phyloP scores from a whole-genome alignment of 2,329 filamentous ascomycete species.

The Arachnomyces sp. region DNA sequence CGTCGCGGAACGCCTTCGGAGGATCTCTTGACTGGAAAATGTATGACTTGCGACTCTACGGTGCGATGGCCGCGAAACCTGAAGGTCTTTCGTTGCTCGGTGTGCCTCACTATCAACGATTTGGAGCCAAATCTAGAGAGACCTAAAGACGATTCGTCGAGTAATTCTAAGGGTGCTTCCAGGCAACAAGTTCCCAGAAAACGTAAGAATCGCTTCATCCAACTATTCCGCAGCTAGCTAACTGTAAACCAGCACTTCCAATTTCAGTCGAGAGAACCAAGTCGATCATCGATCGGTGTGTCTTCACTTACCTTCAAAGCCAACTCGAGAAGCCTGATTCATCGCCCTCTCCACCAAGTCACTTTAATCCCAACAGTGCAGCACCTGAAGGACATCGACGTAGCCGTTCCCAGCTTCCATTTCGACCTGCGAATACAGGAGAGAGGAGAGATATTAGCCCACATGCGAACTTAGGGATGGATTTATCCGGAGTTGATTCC shows the following conservation, averaged over 20 bases:
- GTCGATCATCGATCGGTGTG: constrained; percentile 49
- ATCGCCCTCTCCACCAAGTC: constrained; percentile 10
- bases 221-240: constrained; percentile 7
- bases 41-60: constrained; percentile 77
- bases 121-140: constrained; percentile 43
- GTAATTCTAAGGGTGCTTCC: constrained; percentile 7
- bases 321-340: constrained; percentile 24
- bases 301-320: constrained; percentile 44
- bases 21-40: constrained; percentile 63
- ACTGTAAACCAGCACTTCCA: constrained; percentile 27
- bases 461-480: neutral
- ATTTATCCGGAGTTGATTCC: neutral
- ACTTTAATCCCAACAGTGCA: constrained; percentile 15
- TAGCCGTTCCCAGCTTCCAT: constrained; percentile 6
- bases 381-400: constrained; percentile 10
- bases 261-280: constrained; percentile 57
- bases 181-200: constrained; percentile 14
- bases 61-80: constrained; percentile 71
- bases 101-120: constrained; percentile 80
- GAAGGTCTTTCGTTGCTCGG: constrained; percentile 70
- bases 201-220: constrained; percentile 18
- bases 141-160: neutral
- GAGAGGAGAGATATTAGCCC: neutral
- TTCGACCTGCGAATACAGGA: neutral
- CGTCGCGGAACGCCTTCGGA: constrained; percentile 37